These are phyloP conservation scores for Phytophthora lateralis DNA, from an alignment of 352 stramenopile species.

Conservation along the genomic window DNA sequence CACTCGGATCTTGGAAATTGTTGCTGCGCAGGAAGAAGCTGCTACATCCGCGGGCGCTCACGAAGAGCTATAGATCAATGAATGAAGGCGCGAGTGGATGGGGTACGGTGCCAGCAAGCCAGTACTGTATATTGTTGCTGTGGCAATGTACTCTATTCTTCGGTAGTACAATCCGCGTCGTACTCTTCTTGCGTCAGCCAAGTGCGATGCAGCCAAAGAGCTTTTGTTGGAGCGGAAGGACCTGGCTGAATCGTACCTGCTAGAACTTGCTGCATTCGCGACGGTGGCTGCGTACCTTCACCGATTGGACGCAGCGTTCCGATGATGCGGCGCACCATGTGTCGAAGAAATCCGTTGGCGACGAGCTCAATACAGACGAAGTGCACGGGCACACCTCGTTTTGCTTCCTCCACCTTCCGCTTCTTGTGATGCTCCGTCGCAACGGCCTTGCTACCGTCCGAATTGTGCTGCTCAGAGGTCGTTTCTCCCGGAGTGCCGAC, in stretches of 20 bases:
- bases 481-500: conserved; percentile 13
- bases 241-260: conserved; percentile 53
- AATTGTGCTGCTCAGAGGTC: conserved; percentile 12
- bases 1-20: conserved; percentile 59
- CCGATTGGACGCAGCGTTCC: conserved; percentile 79
- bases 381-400: conserved; percentile 43
- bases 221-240: conserved; percentile 78
- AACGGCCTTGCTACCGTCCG: conserved; percentile 18
- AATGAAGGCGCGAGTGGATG: neutral
- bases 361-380: conserved; percentile 86
- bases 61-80: conserved; percentile 59
- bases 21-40: conserved; percentile 31
- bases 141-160: conserved; percentile 21
- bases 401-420: conserved; percentile 31
- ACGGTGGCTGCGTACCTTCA: conserved; percentile 64
- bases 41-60: conserved; percentile 26
- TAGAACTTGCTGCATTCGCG: conserved; percentile 73
- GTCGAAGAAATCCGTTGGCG: conserved; percentile 83
- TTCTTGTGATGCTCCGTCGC: conserved; percentile 46
- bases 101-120: neutral
- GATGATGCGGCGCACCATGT: conserved; percentile 90
- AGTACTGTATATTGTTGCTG: neutral
- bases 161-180: conserved; percentile 48
- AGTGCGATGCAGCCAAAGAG: conserved; percentile 84
- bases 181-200: conserved; percentile 83